Base-by-base conservation (phyloP, 345 rosid genomes). In the Anastatica hierochuntica region DNA sequence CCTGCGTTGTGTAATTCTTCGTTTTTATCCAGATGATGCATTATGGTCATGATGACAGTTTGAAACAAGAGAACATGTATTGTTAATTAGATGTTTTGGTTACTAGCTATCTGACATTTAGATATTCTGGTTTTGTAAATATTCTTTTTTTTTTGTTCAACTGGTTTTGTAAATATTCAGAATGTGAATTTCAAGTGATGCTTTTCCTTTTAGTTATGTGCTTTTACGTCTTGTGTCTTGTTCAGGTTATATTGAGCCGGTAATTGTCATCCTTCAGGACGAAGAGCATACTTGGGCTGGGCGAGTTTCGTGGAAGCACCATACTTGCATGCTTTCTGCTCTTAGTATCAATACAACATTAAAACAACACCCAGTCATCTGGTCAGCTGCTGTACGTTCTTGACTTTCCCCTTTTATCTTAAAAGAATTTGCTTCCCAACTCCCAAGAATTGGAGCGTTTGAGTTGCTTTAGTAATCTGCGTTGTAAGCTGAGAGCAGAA, bases 211-310 rank as follows among this genome's bases (percentile, higher is more conserved):
- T 42, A 44, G 53, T 47, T 50, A 46, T 52, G 21, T 47, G 46
- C 48, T 54, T 43, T 58, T 52, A n/a, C 33, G 41, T 76, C 42
- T 67, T 45, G 27, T 79, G 14, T 52, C 23, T 58, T 56, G 43
- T 65, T 58, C 66, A 92, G 98, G 94, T 67, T 88, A 88, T 69
- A 92, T 92, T 69, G 97, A 88, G 75, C 98, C 94, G 49, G 90
- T 88, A 76, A 74, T 88, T 84, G 88, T 88, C 67, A 74, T 88
- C 72, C 97, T 92, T 74, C 98, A 92, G 52, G 98, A 88, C 64
- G 73, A 68, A 72, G 97, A 92, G 76, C 88, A 72, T 71, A 85
- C 94, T 41, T 88, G 98, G 95, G 95, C 97, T 27, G 98, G 98
- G 49, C 77, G 95, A 56, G 62, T 81, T 56, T 58, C 86, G 38